Percentiles rank a stretch among this genome's conserved stretches.
phyloP scores from a whole-genome alignment of 768 basidiomycete genomes.

The Mycena capillaripes region DNA sequence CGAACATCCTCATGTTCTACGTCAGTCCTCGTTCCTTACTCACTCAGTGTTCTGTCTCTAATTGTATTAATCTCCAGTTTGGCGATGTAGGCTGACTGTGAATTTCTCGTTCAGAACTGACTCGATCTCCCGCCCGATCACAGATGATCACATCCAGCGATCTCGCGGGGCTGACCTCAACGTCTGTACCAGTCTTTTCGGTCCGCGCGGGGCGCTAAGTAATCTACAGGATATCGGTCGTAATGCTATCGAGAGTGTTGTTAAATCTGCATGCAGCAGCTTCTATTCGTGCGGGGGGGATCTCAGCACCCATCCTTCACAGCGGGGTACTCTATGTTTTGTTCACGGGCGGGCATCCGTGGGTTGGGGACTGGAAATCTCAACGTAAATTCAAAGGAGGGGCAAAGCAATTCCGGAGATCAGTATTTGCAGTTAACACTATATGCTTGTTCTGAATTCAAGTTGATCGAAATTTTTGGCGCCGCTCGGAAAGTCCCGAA shows the following conservation, averaged over 20 bases:
- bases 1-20: slow-evolving; percentile 5
- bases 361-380: too few relatives aligned
- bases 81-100: neutral
- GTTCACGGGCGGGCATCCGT: too few relatives aligned
- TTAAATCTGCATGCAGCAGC: neutral
- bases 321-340: too few relatives aligned
- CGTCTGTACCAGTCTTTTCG: neutral
- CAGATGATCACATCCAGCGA: neutral
- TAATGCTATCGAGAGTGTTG: neutral
- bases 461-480: too few relatives aligned
- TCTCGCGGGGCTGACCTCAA: neutral
- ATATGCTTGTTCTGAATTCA: too few relatives aligned
- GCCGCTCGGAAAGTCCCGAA: too few relatives aligned
- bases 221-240: neutral
- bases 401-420: too few relatives aligned
- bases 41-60: neutral
- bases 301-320: too few relatives aligned
- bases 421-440: too few relatives aligned
- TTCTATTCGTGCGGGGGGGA: too few relatives aligned
- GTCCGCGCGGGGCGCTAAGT: neutral
- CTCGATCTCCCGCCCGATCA: neutral
- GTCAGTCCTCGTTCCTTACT: neutral
- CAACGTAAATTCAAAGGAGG: too few relatives aligned
- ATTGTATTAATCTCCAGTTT: neutral
- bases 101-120: neutral